Conservation (phyloP, 2,329 filamentous ascomycete species). For the Seiridium unicorne region DNA sequence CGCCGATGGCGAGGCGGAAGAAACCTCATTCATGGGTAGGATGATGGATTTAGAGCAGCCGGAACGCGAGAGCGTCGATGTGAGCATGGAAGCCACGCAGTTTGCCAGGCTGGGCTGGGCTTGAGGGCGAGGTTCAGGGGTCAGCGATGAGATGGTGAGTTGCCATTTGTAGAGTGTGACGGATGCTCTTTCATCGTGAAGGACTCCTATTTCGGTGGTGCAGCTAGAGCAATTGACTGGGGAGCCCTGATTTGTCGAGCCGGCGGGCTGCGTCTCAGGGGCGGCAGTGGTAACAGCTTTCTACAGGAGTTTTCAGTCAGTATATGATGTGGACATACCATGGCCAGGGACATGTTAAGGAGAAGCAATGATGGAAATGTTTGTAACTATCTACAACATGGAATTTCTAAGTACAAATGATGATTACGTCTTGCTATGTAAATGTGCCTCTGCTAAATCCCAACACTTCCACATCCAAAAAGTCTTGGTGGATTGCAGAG, state of each 20-base stretch:
- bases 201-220: slow-evolving; percentile 43
- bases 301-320: too few relatives aligned
- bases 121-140: slow-evolving; percentile 9
- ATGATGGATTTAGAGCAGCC: slow-evolving; percentile 57
- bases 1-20: background rate
- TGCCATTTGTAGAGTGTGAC: slow-evolving; percentile 59
- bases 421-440: background rate
- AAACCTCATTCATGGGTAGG: slow-evolving; percentile 30
- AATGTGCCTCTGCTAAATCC: slow-evolving; percentile 52
- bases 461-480: slow-evolving; percentile 47
- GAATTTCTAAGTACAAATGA: background rate
- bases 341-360: too few relatives aligned
- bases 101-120: slow-evolving; percentile 40
- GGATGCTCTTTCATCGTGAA: slow-evolving; percentile 41
- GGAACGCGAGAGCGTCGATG: slow-evolving; percentile 53
- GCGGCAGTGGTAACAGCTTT: too few relatives aligned
- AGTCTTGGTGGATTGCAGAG: slow-evolving; percentile 44
- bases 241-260: background rate
- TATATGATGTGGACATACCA: too few relatives aligned
- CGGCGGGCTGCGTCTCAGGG: background rate
- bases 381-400: too few relatives aligned
- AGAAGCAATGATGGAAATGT: too few relatives aligned
- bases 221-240: slow-evolving; percentile 45
- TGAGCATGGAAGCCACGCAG: slow-evolving; percentile 52
- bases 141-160: slow-evolving; percentile 38